phyloP scores from a whole-genome alignment of 352 stramenopile genomes.

The Globisporangium heterothallicum region DNA sequence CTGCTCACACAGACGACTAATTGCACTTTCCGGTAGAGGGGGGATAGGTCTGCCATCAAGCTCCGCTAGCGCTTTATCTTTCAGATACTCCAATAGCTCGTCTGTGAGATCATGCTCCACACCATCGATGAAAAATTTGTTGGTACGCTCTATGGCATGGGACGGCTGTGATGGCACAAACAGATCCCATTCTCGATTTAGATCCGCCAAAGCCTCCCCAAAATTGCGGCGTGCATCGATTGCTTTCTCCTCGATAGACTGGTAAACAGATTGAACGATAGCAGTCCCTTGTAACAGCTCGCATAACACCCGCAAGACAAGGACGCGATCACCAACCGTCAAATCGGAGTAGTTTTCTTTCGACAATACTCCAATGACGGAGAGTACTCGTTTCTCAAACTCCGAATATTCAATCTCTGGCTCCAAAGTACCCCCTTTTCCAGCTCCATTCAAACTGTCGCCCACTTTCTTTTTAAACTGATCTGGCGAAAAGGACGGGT shows the following conservation, averaged over 20 bases:
- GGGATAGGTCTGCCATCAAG: constrained; percentile 45
- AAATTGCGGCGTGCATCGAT: constrained; percentile 45
- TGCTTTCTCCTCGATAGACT: constrained; percentile 60
- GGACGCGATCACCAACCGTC: constrained; percentile 43
- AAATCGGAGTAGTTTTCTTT: constrained; percentile 64
- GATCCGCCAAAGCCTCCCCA: constrained; percentile 52
- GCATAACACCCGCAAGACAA: constrained; percentile 52
- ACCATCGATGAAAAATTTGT: constrained; percentile 70
- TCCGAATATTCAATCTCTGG: constrained; percentile 42
- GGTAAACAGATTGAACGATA: constrained; percentile 54
- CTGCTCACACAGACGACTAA: constrained; percentile 20
- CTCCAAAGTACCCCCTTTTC: constrained; percentile 17
- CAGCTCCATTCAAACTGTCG: constrained; percentile 16
- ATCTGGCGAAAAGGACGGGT: constrained; percentile 52
- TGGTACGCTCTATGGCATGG: constrained; percentile 50
- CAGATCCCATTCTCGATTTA: constrained; percentile 50
- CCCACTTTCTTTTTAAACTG: constrained; percentile 41
- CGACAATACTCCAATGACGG: constrained; percentile 59
- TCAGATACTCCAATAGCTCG: constrained; percentile 58
- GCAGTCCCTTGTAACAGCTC: constrained; percentile 57
- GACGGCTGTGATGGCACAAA: constrained; percentile 40
- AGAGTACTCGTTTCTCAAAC: constrained; percentile 56
- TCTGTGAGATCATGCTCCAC: constrained; percentile 67
- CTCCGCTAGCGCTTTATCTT: constrained; percentile 59
- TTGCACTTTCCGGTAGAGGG: constrained; percentile 32